Conservation (phyloP, 164 flowering plant genomes). For the Tinospora cordifolia region DNA sequence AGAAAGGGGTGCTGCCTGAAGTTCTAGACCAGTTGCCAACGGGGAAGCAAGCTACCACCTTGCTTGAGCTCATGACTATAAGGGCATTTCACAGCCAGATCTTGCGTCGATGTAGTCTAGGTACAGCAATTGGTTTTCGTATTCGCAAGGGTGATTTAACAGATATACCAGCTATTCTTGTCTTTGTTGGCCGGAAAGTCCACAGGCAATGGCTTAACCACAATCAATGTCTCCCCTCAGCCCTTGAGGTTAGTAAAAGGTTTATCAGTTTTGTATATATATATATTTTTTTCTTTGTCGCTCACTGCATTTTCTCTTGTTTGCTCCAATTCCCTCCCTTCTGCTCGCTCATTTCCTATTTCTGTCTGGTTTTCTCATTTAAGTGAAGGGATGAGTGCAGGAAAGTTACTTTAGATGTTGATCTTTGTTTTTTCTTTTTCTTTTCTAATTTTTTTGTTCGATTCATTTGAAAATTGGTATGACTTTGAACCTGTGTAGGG, state of each 20-base stretch:
- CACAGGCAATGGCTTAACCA: constrained; percentile 80
- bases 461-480: constrained; percentile 9
- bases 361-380: background rate
- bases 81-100: constrained; percentile 94
- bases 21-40: constrained; percentile 58
- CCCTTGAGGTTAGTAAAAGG: constrained; percentile 56
- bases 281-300: background rate
- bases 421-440: constrained; percentile 2
- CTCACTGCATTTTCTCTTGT: background rate
- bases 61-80: constrained; percentile 91
- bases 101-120: constrained; percentile 80
- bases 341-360: background rate
- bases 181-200: constrained; percentile 86
- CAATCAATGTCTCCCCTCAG: constrained; percentile 63
- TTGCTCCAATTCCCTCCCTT: background rate
- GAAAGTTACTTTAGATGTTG: background rate
- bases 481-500: constrained; percentile 41
- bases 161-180: constrained; percentile 84
- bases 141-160: constrained; percentile 68
- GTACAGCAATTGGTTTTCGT: constrained; percentile 86
- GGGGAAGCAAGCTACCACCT: constrained; percentile 81
- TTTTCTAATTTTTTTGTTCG: background rate
- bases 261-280: background rate
- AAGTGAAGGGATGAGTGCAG: background rate
- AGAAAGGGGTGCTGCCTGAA: constrained; percentile 80